These are phyloP conservation scores for peach (Prunus persica) DNA, from an alignment of 306 rosid species.

Conservation along the genomic window Prunus_persica_NCBIv2 NC_034010.1:8168501-8169000, in stretches of 20 bases:
- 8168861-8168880: background rate
- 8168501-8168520: background rate
- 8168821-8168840: background rate
- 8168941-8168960: background rate
- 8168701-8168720: background rate
- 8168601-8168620: background rate
- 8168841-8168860: background rate
- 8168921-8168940: background rate
- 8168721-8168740: background rate
- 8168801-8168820: background rate
- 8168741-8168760: background rate
- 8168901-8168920: background rate
- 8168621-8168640: background rate
- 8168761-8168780: background rate
- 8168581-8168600: conserved; percentile 1
- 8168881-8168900: background rate
- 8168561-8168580: background rate
- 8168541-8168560: background rate
- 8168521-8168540: background rate
- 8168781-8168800: background rate
- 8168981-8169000: background rate
- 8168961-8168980: background rate
- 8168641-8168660: conserved; percentile 1
- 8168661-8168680: background rate
- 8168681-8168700: background rate